Evolutionary conservation across 1,139 yeast genomes (phyloP).

Genomic region (Saccharomycopsis hybrid): DNA sequence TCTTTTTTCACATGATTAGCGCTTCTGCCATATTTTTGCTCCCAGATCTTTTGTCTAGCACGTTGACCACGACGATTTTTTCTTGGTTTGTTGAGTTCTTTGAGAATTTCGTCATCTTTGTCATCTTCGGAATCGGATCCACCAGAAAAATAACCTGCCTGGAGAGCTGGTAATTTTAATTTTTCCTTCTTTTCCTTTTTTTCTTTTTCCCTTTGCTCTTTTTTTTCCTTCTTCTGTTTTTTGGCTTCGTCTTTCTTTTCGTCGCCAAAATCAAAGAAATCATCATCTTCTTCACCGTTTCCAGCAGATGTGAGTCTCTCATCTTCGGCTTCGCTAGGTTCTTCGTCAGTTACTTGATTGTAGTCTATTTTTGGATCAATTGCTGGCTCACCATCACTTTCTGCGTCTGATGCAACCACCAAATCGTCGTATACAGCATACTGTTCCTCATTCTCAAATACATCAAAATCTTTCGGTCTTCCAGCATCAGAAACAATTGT

Average conservation of each 20-base stretch:
- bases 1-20: conserved; percentile 80
- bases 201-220: conserved; percentile 26
- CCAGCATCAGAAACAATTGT: conserved; percentile 26
- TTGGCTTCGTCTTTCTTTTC: conserved; percentile 25
- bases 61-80: conserved; percentile 95
- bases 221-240: conserved; percentile 22
- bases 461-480: conserved; percentile 24
- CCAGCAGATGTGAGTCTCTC: conserved; percentile 25
- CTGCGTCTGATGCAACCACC: conserved; percentile 18
- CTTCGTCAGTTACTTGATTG: conserved; percentile 60
- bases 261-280: conserved; percentile 34
- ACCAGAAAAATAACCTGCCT: conserved; percentile 77
- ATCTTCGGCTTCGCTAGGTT: conserved; percentile 39
- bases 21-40: conserved; percentile 68
- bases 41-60: conserved; percentile 97
- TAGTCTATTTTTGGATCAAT: conserved; percentile 41
- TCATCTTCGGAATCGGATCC: conserved; percentile 40
- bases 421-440: conserved; percentile 8
- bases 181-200: conserved; percentile 25
- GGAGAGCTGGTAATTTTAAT: conserved; percentile 57
- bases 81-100: conserved; percentile 43
- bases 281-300: conserved; percentile 32
- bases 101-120: conserved; percentile 31
- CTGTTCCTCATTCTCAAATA: conserved; percentile 28
- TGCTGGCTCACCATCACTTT: conserved; percentile 32